Percentiles rank a stretch among this genome's conserved stretches.
Evolutionary conservation across 768 basidiomycete species (phyloP).

Genomic region (Agaricus subrufescens): DNA sequence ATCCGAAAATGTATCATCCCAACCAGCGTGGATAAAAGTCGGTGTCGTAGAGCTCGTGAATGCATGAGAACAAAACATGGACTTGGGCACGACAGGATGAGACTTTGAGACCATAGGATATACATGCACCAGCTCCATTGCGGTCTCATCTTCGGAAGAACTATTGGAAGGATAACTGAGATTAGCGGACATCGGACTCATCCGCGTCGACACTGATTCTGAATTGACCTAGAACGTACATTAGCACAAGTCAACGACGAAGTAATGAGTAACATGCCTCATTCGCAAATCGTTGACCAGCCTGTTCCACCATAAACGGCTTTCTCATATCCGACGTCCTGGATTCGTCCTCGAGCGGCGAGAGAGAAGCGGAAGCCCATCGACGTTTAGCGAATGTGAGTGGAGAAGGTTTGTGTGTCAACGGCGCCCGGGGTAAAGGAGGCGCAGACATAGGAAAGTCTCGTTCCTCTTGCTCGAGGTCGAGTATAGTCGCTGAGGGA

Average conservation of each 20-base stretch:
- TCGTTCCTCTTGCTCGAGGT: slow-evolving; percentile 16
- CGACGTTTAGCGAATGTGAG: slow-evolving; percentile 58
- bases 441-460: slow-evolving; percentile 16
- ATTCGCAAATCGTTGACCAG: slow-evolving; percentile 1
- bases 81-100: neutral
- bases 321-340: slow-evolving; percentile 2
- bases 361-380: slow-evolving; percentile 32
- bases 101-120: slow-evolving; percentile 20
- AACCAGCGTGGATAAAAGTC: slow-evolving; percentile 50
- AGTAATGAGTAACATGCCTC: slow-evolving; percentile 10
- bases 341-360: neutral
- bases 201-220: neutral
- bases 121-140: slow-evolving; percentile 20
- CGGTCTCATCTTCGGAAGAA: slow-evolving; percentile 17
- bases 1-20: slow-evolving; percentile 48
- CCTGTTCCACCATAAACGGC: neutral
- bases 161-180: slow-evolving; percentile 15
- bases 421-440: slow-evolving; percentile 30
- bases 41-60: slow-evolving; percentile 31
- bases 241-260: neutral
- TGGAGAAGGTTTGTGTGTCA: slow-evolving; percentile 61
- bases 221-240: neutral
- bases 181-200: slow-evolving; percentile 2
- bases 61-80: slow-evolving; percentile 6
- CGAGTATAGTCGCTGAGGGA: slow-evolving; percentile 25